Percentiles rank a stretch among this genome's conserved stretches.
Conservation (phyloP, 371 early-diverging fungal species). For the Cokeromyces recurvatus region DNA sequence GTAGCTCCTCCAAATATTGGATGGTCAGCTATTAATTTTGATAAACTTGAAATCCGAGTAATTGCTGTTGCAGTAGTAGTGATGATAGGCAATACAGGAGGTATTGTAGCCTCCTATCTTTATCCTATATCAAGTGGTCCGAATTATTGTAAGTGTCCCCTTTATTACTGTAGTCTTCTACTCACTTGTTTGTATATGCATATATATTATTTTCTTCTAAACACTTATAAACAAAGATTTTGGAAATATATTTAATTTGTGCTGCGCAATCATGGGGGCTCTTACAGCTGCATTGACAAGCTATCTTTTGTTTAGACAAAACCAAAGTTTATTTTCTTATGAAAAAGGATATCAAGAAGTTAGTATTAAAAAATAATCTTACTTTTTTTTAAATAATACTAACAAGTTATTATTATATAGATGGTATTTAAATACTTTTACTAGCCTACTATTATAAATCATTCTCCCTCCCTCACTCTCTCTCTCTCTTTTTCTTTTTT, state of each 20-base stretch:
- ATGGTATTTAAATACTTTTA: too few species aligned
- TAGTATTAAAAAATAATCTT: too few species aligned
- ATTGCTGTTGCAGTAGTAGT: conserved; percentile 36
- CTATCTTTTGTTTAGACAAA: conserved; percentile 18
- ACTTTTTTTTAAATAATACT: too few species aligned
- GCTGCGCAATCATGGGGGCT: conserved; percentile 6
- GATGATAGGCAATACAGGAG: conserved; percentile 35
- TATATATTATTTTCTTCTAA: neutral
- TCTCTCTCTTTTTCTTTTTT: too few species aligned
- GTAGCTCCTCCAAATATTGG: conserved; percentile 35
- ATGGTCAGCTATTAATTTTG: conserved; percentile 33
- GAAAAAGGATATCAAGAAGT: too few species aligned
- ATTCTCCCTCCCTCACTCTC: too few species aligned
- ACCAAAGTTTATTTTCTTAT: neutral
- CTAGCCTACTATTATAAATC: too few species aligned
- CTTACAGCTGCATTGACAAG: conserved; percentile 13
- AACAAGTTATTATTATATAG: too few species aligned
- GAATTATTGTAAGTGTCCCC: conserved; percentile 23
- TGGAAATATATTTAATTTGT: conserved; percentile 21
- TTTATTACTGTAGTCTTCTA: too few species aligned
- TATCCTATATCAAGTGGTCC: conserved; percentile 28
- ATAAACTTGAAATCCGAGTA: conserved; percentile 24
- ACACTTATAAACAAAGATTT: too few species aligned
- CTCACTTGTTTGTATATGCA: neutral
- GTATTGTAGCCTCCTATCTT: conserved; percentile 32